Percentiles rank a stretch among this genome's conserved stretches.
Evolutionary conservation across 306 rosid species (phyloP).

Genomic region (Cucumis melo): DNA sequence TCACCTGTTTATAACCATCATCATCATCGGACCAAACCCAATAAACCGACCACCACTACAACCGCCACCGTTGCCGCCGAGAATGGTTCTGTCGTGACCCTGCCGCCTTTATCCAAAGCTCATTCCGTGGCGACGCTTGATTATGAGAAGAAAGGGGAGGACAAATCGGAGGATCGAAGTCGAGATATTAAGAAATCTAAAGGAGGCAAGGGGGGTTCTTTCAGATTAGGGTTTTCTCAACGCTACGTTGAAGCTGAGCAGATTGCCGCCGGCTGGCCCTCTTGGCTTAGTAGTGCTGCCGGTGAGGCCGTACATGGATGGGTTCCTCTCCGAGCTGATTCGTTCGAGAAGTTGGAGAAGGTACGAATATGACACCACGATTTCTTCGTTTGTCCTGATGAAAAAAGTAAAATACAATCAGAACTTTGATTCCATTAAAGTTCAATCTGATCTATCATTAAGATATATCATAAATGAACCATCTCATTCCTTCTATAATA

Average conservation of each 20-base stretch:
- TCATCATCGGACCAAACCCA: not conserved
- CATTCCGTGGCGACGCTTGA: conserved; percentile 4
- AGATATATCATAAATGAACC: not conserved
- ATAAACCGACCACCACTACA: not conserved
- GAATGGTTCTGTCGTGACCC: conserved; percentile 16
- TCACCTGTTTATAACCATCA: conserved; percentile 12
- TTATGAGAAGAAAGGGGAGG: conserved; percentile 14
- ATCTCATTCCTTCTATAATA: not conserved
- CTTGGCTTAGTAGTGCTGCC: conserved; percentile 73
- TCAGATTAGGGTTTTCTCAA: conserved; percentile 33
- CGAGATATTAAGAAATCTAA: conserved; percentile 26
- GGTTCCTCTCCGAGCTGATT: conserved; percentile 87
- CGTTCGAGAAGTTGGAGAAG: conserved; percentile 88
- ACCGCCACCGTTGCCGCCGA: not conserved
- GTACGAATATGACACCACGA: conserved; percentile 8
- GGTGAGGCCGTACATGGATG: conserved; percentile 87
- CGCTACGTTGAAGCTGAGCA: conserved; percentile 62
- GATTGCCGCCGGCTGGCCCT: conserved; percentile 97
- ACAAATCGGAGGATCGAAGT: conserved; percentile 21
- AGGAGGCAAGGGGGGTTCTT: conserved; percentile 24
- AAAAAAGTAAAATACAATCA: not conserved
- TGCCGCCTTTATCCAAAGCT: conserved; percentile 7
- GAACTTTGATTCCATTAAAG: not conserved
- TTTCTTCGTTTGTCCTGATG: not conserved
- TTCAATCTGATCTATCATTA: not conserved